Conservation (phyloP, 176 grass and related monocot species). For the Oryza punctata region DNA sequence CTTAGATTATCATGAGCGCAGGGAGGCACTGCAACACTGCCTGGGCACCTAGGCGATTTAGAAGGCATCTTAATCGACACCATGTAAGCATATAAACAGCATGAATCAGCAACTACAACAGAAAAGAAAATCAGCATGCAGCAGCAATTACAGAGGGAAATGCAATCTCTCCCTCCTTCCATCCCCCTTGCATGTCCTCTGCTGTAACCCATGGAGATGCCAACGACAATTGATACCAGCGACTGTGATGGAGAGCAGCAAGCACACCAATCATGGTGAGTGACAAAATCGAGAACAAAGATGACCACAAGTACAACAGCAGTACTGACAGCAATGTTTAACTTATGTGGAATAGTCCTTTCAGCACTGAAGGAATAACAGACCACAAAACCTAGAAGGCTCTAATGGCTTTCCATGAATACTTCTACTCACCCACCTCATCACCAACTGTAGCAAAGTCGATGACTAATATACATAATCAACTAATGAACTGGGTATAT, state of each 20-base stretch:
- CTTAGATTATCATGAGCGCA: no score
- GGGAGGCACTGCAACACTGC: no score
- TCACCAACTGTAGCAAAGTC: slow-evolving; percentile 22
- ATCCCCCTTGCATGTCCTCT: background rate
- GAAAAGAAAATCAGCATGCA: no score
- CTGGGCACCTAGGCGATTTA: no score
- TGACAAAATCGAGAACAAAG: background rate
- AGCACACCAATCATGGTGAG: background rate
- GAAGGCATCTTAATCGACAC: no score
- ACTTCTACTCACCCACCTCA: slow-evolving; percentile 3
- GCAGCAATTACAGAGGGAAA: no score
- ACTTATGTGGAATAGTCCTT: background rate
- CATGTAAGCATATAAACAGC: no score
- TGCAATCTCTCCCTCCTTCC: background rate
- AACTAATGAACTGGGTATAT: background rate
- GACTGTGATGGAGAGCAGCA: background rate
- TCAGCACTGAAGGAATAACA: background rate
- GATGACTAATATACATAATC: background rate
- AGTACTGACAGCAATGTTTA: background rate
- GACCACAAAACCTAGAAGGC: background rate
- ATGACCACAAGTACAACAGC: background rate
- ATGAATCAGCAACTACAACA: no score
- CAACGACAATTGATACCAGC: background rate
- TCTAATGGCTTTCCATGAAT: slow-evolving; percentile 17
- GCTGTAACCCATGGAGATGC: background rate